Percentiles rank a stretch among this genome's conserved stretches.
Evolutionary conservation across 2,329 filamentous ascomycete species (phyloP).

Genomic region (Ceratocystis cacaofunesta): DNA sequence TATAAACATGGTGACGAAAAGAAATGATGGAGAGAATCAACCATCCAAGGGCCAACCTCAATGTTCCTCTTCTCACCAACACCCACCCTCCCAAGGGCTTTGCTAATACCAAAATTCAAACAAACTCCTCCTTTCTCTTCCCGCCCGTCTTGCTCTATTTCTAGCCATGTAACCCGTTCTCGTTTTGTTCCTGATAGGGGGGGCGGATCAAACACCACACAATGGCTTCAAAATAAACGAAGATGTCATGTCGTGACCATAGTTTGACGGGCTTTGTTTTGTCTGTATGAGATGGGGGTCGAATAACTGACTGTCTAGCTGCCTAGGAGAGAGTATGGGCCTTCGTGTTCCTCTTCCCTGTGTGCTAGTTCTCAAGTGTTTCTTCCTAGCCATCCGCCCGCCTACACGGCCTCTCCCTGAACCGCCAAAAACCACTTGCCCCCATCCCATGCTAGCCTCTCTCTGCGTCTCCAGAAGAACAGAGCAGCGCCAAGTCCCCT

Average conservation of each 20-base stretch:
- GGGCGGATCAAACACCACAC: neutral
- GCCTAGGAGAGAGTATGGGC: no score
- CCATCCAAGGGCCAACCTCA: neutral
- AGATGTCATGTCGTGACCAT: neutral
- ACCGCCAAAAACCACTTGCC: neutral
- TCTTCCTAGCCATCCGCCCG: neutral
- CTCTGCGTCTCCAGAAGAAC: no score
- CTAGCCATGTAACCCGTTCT: neutral
- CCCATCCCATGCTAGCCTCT: no score
- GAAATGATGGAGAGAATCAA: neutral
- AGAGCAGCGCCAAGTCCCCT: neutral
- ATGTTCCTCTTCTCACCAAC: no score
- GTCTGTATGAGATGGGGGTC: no score
- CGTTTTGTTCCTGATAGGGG: neutral
- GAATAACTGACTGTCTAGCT: no score
- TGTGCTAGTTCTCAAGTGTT: neutral
- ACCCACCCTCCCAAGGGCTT: no score
- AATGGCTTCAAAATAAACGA: slow-evolving; percentile 1
- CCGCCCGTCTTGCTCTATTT: neutral
- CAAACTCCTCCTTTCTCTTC: neutral
- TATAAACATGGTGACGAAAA: neutral
- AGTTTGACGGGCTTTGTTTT: neutral
- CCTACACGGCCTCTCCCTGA: neutral
- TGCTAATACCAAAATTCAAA: neutral
- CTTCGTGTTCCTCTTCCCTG: neutral